Conservation (phyloP, 1,139 yeast genomes). For the Nadsonia starkeyi-henricii region DNA sequence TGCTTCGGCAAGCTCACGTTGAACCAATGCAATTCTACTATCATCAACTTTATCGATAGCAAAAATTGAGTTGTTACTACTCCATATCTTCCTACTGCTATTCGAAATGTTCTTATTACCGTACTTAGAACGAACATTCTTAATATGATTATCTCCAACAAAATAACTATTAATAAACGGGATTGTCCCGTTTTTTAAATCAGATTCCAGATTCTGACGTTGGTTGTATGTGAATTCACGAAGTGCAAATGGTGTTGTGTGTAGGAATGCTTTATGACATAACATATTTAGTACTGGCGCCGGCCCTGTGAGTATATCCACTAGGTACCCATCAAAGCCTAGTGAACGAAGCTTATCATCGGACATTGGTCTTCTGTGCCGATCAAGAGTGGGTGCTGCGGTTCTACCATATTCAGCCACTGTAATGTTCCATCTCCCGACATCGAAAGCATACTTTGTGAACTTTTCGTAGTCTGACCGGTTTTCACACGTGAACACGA, state of each 20-base stretch:
- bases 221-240: conserved; percentile 13
- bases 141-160: background rate
- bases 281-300: conserved; percentile 60
- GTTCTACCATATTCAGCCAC: conserved; percentile 31
- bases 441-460: conserved; percentile 29
- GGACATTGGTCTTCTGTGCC: conserved; percentile 21
- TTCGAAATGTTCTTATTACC: background rate
- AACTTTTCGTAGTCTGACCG: conserved; percentile 33
- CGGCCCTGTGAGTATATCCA: conserved; percentile 68
- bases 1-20: background rate
- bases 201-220: background rate
- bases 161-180: conserved; percentile 1
- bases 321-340: conserved; percentile 72
- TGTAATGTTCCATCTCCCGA: conserved; percentile 27
- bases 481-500: conserved; percentile 39
- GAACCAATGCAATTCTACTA: background rate
- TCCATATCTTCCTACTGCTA: background rate
- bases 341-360: conserved; percentile 26
- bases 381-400: conserved; percentile 11
- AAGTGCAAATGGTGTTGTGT: conserved; percentile 50
- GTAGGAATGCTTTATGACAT: conserved; percentile 42
- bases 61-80: background rate
- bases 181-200: background rate
- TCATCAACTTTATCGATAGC: background rate
- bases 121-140: background rate